Evolutionary conservation across 2,329 filamentous ascomycete genomes (phyloP), one percentile per base, ranked within the genome.

Genomic region (Aureobasidium mangrovei): DNA sequence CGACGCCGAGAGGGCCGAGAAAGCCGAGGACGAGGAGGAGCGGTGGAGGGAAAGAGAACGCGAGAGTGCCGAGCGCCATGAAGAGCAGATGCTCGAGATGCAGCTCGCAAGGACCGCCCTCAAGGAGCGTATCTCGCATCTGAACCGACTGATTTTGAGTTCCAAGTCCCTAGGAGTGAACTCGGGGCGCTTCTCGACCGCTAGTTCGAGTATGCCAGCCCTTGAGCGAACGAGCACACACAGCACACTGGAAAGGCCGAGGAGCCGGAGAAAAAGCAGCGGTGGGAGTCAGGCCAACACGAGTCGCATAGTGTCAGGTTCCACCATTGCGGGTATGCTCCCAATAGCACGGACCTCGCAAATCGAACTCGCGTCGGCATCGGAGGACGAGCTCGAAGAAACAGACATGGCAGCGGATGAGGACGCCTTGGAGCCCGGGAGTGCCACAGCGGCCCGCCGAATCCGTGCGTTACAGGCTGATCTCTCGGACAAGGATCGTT

Each of bases 31-130:
- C 57, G 81, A 83, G 46, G 82, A 88, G 63, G 82, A 87, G 61
- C 88, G 93, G 64, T 80, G 84, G 40, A 68, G 63, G 61, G 83
- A 77, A 39, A 77, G 84, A 18, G 84, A 93, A 67, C 82, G 85
- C 62, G 88, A 96, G 70, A 86, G 87, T 6, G 84, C 90, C 61
- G 81, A 88, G 61, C 83, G 90, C 38, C 93, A 96, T 62, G 91
- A 96, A 66, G 93, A 97, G 72, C 93, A 98, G 69, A 91, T 98
- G 80, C 77, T 98, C 53, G 93, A 98, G 70, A 97, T 98, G 88
- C 93, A 98, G 68, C 79, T 98, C 44, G 93, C 93, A 32, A 83
- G 93, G 40, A 98, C 93, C 0, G 93, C 93, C 0, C 74, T 98
- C 53, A 98, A 97, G 69, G 93, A 98, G 74, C 85, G 93, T 31